These are phyloP conservation scores for Starmerella potacharoeniae DNA, from an alignment of 805 yeast genomes.

Conservation along the genomic window DNA sequence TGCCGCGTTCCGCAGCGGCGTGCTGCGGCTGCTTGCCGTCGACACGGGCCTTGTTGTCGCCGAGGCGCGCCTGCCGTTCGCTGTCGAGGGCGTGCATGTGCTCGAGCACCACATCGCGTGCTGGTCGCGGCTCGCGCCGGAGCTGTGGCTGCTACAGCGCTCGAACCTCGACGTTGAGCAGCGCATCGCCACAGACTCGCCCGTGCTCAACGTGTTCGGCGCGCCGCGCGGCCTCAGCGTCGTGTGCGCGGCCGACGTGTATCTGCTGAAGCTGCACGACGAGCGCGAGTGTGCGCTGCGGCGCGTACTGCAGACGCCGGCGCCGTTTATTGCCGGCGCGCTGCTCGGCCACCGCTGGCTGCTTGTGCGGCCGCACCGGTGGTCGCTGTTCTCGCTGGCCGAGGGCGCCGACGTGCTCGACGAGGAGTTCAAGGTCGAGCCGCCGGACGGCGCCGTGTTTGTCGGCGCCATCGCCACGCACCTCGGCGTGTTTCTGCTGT, in stretches of 20 bases:
- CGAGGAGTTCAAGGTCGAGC: slow-evolving; percentile 10
- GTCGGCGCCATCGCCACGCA: neutral
- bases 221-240: slow-evolving; percentile 1
- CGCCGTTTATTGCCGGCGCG: neutral
- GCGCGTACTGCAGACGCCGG: neutral
- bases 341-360: neutral
- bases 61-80: neutral
- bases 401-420: neutral
- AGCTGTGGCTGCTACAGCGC: slow-evolving; percentile 8
- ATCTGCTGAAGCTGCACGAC: neutral
- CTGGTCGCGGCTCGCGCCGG: neutral
- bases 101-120: slow-evolving; percentile 11
- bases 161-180: slow-evolving; percentile 6
- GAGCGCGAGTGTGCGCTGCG: neutral
- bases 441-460: slow-evolving; percentile 5
- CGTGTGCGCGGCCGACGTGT: slow-evolving; percentile 6
- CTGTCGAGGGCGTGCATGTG: slow-evolving; percentile 4
- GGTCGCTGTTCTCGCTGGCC: slow-evolving; percentile 5
- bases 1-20: neutral
- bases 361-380: neutral
- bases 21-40: neutral
- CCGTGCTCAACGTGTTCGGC: slow-evolving; percentile 5
- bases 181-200: neutral
- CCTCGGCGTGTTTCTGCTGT: slow-evolving; percentile 3
- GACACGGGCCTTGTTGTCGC: neutral